phyloP scores from a whole-genome alignment of 768 basidiomycete genomes.

The Strobilomyces dryophilus region DNA sequence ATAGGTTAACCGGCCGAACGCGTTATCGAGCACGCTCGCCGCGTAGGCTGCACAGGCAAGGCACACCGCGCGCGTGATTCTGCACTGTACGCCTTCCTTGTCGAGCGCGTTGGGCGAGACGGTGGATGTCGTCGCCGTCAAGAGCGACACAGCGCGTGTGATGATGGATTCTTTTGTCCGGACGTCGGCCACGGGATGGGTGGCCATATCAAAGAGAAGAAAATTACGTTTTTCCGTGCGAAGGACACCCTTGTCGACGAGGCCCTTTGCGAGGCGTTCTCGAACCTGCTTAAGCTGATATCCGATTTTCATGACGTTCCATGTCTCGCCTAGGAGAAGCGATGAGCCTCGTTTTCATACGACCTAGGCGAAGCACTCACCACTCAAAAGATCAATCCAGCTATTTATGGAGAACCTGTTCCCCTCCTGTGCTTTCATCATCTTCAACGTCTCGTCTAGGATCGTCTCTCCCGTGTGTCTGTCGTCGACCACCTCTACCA shows the following conservation, averaged over 20 bases:
- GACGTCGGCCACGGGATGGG: conserved; percentile 93
- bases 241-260: conserved; percentile 98
- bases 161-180: conserved; percentile 86
- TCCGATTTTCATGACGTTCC: conserved; percentile 99
- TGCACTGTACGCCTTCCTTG: conserved; percentile 76
- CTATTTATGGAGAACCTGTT: conserved; percentile 65
- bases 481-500: conserved; percentile 90
- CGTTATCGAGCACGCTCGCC: conserved; percentile 93
- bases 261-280: conserved; percentile 93
- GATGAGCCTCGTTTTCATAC: not conserved
- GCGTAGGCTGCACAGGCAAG: conserved; percentile 91
- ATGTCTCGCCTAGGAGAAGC: conserved; percentile 79
- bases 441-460: conserved; percentile 90
- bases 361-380: conserved; percentile 36
- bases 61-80: conserved; percentile 75
- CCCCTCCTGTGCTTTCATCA: conserved; percentile 81
- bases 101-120: conserved; percentile 72
- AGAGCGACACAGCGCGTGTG: conserved; percentile 65
- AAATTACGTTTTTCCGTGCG: conserved; percentile 99
- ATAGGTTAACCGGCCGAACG: conserved; percentile 81
- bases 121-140: conserved; percentile 79
- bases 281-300: conserved; percentile 99
- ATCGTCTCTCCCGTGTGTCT: conserved; percentile 94
- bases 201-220: conserved; percentile 99
- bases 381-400: conserved; percentile 94